A percentile compares a stretch with the other conserved stretches of the same genome.
Evolutionary conservation across 495 filamentous ascomycete species (phyloP).

Genomic region (Penicillium bialowiezense): DNA sequence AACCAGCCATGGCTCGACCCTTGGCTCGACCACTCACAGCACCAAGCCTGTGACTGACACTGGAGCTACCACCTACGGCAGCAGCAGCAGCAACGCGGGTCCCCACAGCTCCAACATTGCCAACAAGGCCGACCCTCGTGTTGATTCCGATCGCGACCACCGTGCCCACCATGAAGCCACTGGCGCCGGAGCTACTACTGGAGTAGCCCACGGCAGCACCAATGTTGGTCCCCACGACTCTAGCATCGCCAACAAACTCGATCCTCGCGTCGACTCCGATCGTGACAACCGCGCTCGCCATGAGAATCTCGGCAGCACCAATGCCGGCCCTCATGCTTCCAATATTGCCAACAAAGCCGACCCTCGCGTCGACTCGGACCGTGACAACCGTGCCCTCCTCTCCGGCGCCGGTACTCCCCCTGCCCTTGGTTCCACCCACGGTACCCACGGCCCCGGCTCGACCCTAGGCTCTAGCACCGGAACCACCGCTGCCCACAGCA

Average conservation of each 20-base stretch:
- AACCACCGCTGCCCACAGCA: not conserved
- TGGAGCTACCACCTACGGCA: not conserved
- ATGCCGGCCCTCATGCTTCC: not conserved
- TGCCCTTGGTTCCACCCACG: not conserved
- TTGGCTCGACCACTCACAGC: not conserved
- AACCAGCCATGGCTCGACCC: not conserved
- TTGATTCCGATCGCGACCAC: not conserved
- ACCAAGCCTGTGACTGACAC: not conserved
- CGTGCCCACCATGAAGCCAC: not conserved
- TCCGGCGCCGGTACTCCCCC: not conserved
- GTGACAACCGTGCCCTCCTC: not conserved
- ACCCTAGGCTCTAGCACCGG: not conserved
- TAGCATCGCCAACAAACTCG: not conserved
- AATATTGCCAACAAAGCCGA: slow-evolving; percentile 6
- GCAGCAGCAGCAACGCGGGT: not conserved
- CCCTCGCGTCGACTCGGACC: slow-evolving; percentile 5
- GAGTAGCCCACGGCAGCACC: not conserved
- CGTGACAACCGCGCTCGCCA: no score
- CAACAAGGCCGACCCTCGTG: not conserved
- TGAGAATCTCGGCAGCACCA: no score
- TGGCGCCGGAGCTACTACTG: not conserved
- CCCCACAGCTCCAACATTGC: not conserved
- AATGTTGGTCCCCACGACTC: not conserved
- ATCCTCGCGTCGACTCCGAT: no score
- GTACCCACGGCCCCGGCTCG: not conserved